A percentile compares a stretch with the other conserved stretches of the same genome.
phyloP scores from a whole-genome alignment of 192 early-diverging fungal genomes.

The Podila epicladia region DNA sequence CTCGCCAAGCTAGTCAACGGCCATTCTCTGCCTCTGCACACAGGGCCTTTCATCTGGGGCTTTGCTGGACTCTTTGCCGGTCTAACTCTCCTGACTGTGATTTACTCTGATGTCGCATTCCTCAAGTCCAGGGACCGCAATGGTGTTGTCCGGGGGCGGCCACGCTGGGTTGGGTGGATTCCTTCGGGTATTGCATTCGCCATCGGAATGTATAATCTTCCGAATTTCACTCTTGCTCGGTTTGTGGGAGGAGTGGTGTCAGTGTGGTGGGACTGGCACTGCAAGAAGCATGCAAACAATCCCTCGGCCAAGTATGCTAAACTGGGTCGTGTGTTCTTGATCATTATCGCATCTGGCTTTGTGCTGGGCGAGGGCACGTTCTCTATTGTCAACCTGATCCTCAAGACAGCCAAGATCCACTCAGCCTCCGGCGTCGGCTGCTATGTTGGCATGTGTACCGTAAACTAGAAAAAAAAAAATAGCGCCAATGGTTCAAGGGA shows the following conservation, averaged over 20 bases:
- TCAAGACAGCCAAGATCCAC: conserved; percentile 52
- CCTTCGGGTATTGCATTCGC: conserved; percentile 84
- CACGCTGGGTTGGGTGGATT: conserved; percentile 59
- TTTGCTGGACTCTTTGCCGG: conserved; percentile 67
- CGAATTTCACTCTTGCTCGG: conserved; percentile 79
- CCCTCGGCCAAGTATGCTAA: conserved; percentile 33
- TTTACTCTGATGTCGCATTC: conserved; percentile 31
- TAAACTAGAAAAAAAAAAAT: no score
- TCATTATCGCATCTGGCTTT: conserved; percentile 79
- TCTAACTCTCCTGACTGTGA: conserved; percentile 47
- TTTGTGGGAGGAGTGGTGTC: conserved; percentile 68
- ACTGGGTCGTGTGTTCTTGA: conserved; percentile 68
- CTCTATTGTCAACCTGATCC: conserved; percentile 68
- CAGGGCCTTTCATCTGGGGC: conserved; percentile 63
- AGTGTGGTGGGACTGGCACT: conserved; percentile 59
- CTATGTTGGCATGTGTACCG: conserved; percentile 19
- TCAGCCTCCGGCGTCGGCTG: conserved; percentile 39
- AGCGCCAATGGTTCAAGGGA: no score
- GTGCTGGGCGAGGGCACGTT: conserved; percentile 81
- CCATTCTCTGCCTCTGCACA: conserved; percentile 72
- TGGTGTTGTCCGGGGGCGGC: neutral
- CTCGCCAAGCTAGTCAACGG: conserved; percentile 84
- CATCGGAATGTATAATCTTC: conserved; percentile 83
- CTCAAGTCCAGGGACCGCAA: no score
- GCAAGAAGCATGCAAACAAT: conserved; percentile 20